Percentiles rank a stretch among this genome's conserved stretches.
phyloP scores from a whole-genome alignment of 345 rosid genomes.

The Melastoma malabathricum region DNA sequence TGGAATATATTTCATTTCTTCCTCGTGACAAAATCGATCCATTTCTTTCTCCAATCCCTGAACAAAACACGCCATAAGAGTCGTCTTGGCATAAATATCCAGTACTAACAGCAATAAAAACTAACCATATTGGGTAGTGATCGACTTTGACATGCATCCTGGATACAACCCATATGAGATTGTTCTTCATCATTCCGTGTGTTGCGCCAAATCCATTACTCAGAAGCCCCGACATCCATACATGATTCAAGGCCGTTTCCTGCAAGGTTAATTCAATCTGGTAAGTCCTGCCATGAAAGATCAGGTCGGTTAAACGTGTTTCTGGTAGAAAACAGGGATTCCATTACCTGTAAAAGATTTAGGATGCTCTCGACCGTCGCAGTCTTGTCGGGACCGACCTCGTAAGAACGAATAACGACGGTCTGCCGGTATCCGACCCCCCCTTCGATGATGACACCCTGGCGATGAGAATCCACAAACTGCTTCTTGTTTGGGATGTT shows the following conservation, averaged over 20 bases:
- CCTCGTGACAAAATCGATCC: too few species aligned
- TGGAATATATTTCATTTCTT: too few species aligned
- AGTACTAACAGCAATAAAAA: background rate
- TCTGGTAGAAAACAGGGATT: too few species aligned
- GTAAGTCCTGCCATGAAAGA: background rate
- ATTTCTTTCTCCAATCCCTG: too few species aligned
- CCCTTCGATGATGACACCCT: constrained; percentile 37
- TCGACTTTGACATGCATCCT: constrained; percentile 49
- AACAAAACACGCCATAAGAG: too few species aligned
- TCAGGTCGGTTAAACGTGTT: background rate
- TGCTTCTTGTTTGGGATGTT: constrained; percentile 47
- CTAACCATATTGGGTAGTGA: constrained; percentile 54
- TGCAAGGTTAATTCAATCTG: constrained; percentile 5
- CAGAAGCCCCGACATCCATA: constrained; percentile 70
- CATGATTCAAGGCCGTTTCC: constrained; percentile 69
- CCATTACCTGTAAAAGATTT: constrained; percentile 47
- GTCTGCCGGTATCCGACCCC: constrained; percentile 53
- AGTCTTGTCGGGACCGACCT: constrained; percentile 59
- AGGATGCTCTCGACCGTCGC: constrained; percentile 46
- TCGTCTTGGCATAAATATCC: background rate
- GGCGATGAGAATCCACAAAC: constrained; percentile 44
- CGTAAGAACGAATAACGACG: constrained; percentile 46
- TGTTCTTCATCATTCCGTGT: constrained; percentile 52
- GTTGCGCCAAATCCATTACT: constrained; percentile 68
- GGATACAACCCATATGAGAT: constrained; percentile 67